phyloP scores from a whole-genome alignment of 2,329 filamentous ascomycete genomes.

The Fusarium pseudoanthophilum region DNA sequence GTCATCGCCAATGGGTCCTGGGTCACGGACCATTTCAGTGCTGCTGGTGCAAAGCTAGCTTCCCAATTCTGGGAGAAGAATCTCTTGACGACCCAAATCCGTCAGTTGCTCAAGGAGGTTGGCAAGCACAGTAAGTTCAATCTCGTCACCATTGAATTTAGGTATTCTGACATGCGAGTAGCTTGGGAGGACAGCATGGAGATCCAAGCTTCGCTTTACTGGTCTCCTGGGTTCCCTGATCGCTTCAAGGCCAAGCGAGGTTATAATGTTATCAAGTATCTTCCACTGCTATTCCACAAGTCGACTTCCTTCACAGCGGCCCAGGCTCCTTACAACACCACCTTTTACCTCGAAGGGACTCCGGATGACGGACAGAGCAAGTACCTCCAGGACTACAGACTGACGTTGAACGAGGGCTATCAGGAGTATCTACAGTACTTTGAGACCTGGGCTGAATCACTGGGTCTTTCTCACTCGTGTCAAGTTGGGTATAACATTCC shows the following conservation, averaged over 20 bases:
- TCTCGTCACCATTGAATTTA: rapidly evolving
- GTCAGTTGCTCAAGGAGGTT: background rate
- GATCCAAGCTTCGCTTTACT: background rate
- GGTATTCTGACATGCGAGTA: background rate
- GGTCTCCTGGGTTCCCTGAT: background rate
- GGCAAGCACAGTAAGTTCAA: background rate
- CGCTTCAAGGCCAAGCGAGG: background rate
- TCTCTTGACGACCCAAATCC: background rate
- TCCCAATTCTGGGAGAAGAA: background rate
- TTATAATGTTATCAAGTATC: background rate
- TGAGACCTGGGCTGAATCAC: background rate
- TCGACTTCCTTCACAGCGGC: background rate
- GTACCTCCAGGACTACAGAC: background rate
- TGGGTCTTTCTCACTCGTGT: rapidly evolving
- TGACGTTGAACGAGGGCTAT: background rate
- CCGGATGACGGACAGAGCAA: background rate
- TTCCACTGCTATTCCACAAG: background rate
- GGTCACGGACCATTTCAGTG: background rate
- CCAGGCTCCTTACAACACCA: background rate
- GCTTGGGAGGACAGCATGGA: background rate
- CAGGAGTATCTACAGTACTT: background rate
- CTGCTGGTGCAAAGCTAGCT: background rate
- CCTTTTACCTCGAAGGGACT: rapidly evolving
- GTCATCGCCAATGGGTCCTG: background rate
- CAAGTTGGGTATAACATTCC: background rate